phyloP scores from a whole-genome alignment of 257 asterid genomes.

The Solanum neorickii region DNA sequence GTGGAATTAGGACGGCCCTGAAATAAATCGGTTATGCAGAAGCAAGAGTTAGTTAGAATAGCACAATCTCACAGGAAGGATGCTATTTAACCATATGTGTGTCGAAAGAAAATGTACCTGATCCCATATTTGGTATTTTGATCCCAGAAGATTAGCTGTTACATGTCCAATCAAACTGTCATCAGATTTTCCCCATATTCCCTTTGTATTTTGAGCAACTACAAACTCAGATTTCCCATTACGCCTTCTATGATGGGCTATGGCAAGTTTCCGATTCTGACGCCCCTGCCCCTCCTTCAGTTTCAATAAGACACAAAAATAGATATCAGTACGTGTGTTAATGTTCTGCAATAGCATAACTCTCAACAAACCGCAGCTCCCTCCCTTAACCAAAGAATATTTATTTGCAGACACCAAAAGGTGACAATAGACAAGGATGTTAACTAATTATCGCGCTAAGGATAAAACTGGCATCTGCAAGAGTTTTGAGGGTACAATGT shows the following conservation, averaged over 20 bases:
- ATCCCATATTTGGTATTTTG: slow-evolving; percentile 76
- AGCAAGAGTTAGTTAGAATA: not conserved
- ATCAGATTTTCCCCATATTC: slow-evolving; percentile 24
- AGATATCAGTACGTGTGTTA: not conserved
- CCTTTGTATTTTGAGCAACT: slow-evolving; percentile 54
- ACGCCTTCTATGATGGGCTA: slow-evolving; percentile 57
- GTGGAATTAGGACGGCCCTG: slow-evolving; percentile 49
- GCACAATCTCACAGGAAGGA: not conserved
- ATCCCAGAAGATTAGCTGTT: slow-evolving; percentile 66
- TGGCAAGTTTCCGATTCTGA: slow-evolving; percentile 80
- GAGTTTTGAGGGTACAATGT: not conserved
- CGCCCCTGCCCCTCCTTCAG: slow-evolving; percentile 88
- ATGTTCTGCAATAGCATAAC: not conserved
- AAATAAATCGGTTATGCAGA: not conserved
- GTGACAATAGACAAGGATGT: not conserved
- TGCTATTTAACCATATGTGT: not conserved
- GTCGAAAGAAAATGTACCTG: slow-evolving; percentile 34
- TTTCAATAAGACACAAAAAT: not conserved
- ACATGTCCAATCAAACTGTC: slow-evolving; percentile 63
- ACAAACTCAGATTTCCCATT: slow-evolving; percentile 75
- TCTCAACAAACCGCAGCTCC: not conserved
- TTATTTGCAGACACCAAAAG: not conserved
- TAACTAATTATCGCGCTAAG: not conserved
- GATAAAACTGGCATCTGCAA: not conserved
- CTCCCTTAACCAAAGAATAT: not conserved